These are phyloP conservation scores for Castanospermum australe DNA, from an alignment of 306 rosid species.

Conservation along the genomic window DNA sequence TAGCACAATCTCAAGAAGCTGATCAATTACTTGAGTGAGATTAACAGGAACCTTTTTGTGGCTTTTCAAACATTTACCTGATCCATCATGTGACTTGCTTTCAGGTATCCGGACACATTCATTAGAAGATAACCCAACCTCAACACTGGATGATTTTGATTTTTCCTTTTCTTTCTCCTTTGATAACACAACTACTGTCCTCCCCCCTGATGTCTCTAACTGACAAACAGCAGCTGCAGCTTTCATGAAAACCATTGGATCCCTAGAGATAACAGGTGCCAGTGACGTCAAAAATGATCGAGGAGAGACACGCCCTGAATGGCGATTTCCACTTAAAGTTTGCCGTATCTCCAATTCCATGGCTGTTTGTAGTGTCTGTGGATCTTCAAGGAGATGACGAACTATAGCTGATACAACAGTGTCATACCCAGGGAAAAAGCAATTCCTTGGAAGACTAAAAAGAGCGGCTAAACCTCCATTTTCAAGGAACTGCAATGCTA, in stretches of 20 bases:
- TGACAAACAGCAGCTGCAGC: constrained; percentile 92
- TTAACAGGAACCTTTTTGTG: constrained; percentile 91
- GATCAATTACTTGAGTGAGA: constrained; percentile 94
- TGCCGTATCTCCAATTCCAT: constrained; percentile 97
- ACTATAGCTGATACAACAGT: constrained; percentile 94
- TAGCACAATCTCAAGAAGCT: constrained; percentile 90
- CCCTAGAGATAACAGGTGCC: constrained; percentile 95
- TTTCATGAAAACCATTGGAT: constrained; percentile 92
- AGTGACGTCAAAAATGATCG: constrained; percentile 80
- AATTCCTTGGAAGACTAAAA: constrained; percentile 77
- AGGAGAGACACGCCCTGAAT: constrained; percentile 77
- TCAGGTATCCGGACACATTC: constrained; percentile 82
- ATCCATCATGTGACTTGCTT: constrained; percentile 76
- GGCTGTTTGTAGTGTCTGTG: constrained; percentile 92
- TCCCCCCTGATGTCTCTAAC: constrained; percentile 89
- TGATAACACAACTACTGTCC: constrained; percentile 73
- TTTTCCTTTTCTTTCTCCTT: constrained; percentile 96
- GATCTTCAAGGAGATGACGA: constrained; percentile 98
- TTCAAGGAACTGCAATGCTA: constrained; percentile 89
- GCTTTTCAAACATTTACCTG: constrained; percentile 75
- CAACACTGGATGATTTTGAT: constrained; percentile 59
- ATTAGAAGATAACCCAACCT: constrained; percentile 67
- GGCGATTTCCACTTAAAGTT: constrained; percentile 78
- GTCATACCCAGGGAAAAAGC: constrained; percentile 97
- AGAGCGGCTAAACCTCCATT: constrained; percentile 86